Evolutionary conservation across 2,329 filamentous ascomycete genomes (phyloP).

Genomic region (Anthostomella pinea): DNA sequence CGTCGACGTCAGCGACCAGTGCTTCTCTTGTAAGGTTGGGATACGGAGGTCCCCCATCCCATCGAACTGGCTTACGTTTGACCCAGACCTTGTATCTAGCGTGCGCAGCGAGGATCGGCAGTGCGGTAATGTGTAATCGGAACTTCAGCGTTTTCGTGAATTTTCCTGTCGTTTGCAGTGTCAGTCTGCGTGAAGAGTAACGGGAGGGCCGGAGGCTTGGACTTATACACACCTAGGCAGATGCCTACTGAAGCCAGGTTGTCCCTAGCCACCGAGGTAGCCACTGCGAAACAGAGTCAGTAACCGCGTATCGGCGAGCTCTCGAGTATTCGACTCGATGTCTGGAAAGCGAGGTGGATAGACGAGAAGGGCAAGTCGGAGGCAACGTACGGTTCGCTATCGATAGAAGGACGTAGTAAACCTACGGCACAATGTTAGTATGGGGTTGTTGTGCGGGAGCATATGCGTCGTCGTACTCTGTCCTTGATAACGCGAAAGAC

Average conservation of each 20-base stretch:
- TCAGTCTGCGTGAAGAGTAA: too few relatives aligned
- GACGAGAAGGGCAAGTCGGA: too few relatives aligned
- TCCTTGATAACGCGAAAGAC: conserved; percentile 82
- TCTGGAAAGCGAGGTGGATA: neutral
- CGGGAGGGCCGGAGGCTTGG: neutral
- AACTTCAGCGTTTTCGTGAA: conserved; percentile 98
- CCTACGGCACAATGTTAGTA: conserved; percentile 32
- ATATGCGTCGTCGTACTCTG: conserved; percentile 29
- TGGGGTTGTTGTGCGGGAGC: neutral
- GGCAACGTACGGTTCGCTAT: conserved; percentile 70
- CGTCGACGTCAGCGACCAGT: too few relatives aligned
- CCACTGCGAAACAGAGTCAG: conserved; percentile 42
- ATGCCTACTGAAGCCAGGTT: conserved; percentile 84
- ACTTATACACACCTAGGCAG: conserved; percentile 59
- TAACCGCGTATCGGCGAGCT: too few relatives aligned
- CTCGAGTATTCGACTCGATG: too few relatives aligned
- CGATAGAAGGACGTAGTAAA: conserved; percentile 89
- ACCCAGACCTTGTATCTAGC: conserved; percentile 97
- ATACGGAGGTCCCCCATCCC: too few relatives aligned
- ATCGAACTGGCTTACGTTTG: conserved; percentile 61
- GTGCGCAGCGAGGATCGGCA: conserved; percentile 85
- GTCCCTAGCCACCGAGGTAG: conserved; percentile 78
- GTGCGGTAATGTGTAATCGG: conserved; percentile 81
- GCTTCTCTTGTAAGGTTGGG: too few relatives aligned
- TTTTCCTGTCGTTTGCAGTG: conserved; percentile 57